Base-by-base conservation (phyloP, 2,329 filamentous ascomycete genomes). In the Diaporthe australafricana region DNA sequence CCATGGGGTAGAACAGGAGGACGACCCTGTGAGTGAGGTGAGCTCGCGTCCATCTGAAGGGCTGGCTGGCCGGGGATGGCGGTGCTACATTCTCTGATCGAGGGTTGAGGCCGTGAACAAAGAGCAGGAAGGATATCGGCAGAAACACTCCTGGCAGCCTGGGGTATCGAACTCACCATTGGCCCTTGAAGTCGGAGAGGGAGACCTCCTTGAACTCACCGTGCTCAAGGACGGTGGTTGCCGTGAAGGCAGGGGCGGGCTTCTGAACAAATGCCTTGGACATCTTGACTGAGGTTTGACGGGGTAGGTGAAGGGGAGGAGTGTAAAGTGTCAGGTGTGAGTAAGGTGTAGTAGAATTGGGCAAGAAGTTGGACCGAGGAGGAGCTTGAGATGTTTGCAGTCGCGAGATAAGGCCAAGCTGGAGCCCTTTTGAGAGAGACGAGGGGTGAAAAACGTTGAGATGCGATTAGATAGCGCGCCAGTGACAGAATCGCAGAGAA, bases 1-100 rank as follows among this genome's bases (percentile, higher is more conserved):
- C 90, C 83, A 91, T 89, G 71, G 90, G 90, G 80, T 91, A 89
- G 84, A 92, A 92, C 75, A 89, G 87, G 42, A 92, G 88, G 76
- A 91, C 84, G 72, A 91, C 87, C 90, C 90, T 85, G 32, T n/a
- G 50, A 25, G 22, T n/a, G 30, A 38, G 68, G 72, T 38, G 55
- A 56, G 38, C 68, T 30, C 65, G 71, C 63, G 70, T 52, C 27
- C 69, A 40, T 38, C 7, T 48, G 25, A 17, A 16, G 12, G 32
- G 32, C n/a, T 2, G 56, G 60, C 27, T 38, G 11, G 11, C 32
- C 20, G 53, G 1, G 30, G 20, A 35, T 14, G 22, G 60, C 27
- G 25, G 35, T 16, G 6, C 3, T 42, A 20, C 17, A 16, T 22
- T 57, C n/a, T 35, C 16, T 35, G 38, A 7, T 14, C 1, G 27